phyloP scores from a whole-genome alignment of 2,329 filamentous ascomycete genomes.

The Talaromyces atroroseus region DNA sequence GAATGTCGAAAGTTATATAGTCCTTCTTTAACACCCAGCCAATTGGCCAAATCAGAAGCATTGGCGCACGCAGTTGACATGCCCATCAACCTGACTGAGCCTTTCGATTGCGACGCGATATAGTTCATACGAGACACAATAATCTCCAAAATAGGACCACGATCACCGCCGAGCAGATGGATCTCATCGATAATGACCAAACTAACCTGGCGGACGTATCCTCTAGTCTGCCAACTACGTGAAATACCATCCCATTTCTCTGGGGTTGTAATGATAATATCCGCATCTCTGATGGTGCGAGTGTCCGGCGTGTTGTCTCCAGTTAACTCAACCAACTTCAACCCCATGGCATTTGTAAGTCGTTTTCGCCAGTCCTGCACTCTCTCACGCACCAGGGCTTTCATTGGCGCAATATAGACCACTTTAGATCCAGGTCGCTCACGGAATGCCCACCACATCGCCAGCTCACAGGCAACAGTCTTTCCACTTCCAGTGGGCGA shows the following conservation, averaged over 20 bases:
- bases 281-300: slow-evolving; percentile 86
- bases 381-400: slow-evolving; percentile 90
- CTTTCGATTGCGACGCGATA: slow-evolving; percentile 89
- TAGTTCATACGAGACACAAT: slow-evolving; percentile 96
- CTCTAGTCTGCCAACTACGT: slow-evolving; percentile 95
- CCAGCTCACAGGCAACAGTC: slow-evolving; percentile 89
- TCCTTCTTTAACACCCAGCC: slow-evolving; percentile 92
- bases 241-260: slow-evolving; percentile 99
- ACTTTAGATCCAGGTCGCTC: slow-evolving; percentile 94
- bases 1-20: slow-evolving; percentile 97
- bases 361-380: slow-evolving; percentile 90
- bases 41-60: slow-evolving; percentile 86
- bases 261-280: slow-evolving; percentile 98
- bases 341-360: slow-evolving; percentile 72
- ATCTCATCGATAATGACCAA: slow-evolving; percentile 99
- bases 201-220: slow-evolving; percentile 90
- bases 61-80: slow-evolving; percentile 99
- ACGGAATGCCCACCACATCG: slow-evolving; percentile 99
- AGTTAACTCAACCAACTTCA: slow-evolving; percentile 91
- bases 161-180: slow-evolving; percentile 90
- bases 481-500: slow-evolving; percentile 97
- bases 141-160: slow-evolving; percentile 95
- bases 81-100: slow-evolving; percentile 81
- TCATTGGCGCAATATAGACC: slow-evolving; percentile 99
- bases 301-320: slow-evolving; percentile 98